These are phyloP conservation scores for Cladophialophora immunda DNA, from an alignment of 2,329 filamentous ascomycete species.

Conservation along the genomic window DNA sequence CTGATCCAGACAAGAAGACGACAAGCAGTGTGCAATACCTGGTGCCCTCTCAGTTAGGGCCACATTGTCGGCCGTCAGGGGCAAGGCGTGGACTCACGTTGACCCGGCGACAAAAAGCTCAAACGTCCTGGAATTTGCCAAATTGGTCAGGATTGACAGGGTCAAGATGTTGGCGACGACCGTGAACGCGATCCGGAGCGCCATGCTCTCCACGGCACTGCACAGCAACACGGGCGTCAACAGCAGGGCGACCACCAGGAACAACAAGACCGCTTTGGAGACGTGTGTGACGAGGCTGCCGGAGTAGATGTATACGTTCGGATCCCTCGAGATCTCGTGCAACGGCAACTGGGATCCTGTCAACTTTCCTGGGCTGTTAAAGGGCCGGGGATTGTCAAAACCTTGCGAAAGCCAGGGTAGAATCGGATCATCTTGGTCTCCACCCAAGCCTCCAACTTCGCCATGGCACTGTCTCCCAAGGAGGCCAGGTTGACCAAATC, in stretches of 20 bases:
- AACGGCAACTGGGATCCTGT: background rate
- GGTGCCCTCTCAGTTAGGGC: no score
- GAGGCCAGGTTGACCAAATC: background rate
- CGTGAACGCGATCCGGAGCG: background rate
- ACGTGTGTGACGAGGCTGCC: background rate
- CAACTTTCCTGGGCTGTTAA: no score
- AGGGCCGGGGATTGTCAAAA: no score
- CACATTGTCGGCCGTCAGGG: no score
- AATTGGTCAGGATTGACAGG: no score
- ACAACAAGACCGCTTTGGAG: background rate
- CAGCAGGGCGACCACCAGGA: background rate
- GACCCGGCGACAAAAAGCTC: no score
- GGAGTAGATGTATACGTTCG: background rate
- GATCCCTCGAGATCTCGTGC: background rate
- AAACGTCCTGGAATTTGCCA: no score
- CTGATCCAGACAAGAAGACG: no score
- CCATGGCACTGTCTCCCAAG: background rate
- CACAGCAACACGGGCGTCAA: background rate
- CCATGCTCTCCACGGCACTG: background rate
- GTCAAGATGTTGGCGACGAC: background rate
- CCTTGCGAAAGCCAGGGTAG: no score
- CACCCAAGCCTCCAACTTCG: background rate
- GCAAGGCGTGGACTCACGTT: no score
- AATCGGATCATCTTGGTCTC: background rate
- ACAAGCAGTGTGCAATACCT: no score